Conservation (phyloP, 352 stramenopile species). For the Globisporangium cystogenes region DNA sequence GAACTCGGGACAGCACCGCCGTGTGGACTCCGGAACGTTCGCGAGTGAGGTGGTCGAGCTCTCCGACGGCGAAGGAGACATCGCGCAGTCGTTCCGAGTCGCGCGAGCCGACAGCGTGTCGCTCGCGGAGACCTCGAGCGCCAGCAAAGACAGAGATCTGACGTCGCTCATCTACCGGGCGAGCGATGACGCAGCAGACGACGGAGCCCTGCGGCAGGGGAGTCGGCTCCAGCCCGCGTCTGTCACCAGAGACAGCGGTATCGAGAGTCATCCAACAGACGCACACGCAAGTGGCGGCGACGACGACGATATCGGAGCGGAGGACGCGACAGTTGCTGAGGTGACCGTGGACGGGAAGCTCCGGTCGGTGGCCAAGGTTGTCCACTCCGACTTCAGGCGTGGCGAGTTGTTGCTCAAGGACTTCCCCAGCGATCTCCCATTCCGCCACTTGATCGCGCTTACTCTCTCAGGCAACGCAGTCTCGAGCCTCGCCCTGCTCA, state of each 20-base stretch:
- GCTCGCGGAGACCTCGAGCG: background rate
- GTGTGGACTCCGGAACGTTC: constrained; percentile 10
- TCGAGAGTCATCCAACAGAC: background rate
- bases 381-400: constrained; percentile 42
- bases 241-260: background rate
- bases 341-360: constrained; percentile 53
- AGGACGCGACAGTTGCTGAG: constrained; percentile 36
- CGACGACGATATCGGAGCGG: constrained; percentile 24
- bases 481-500: constrained; percentile 40
- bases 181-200: constrained; percentile 9
- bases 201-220: background rate
- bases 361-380: constrained; percentile 40
- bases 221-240: background rate
- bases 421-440: constrained; percentile 42
- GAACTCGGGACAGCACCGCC: background rate
- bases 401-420: constrained; percentile 33
- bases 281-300: constrained; percentile 12
- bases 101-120: background rate
- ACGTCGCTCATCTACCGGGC: constrained; percentile 25
- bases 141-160: constrained; percentile 18
- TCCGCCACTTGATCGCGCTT: constrained; percentile 54
- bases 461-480: constrained; percentile 60
- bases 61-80: constrained; percentile 8
- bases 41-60: constrained; percentile 21
- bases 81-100: background rate